Evolutionary conservation across 495 filamentous ascomycete genomes (phyloP).

Genomic region (Chaetomium fimeti): DNA sequence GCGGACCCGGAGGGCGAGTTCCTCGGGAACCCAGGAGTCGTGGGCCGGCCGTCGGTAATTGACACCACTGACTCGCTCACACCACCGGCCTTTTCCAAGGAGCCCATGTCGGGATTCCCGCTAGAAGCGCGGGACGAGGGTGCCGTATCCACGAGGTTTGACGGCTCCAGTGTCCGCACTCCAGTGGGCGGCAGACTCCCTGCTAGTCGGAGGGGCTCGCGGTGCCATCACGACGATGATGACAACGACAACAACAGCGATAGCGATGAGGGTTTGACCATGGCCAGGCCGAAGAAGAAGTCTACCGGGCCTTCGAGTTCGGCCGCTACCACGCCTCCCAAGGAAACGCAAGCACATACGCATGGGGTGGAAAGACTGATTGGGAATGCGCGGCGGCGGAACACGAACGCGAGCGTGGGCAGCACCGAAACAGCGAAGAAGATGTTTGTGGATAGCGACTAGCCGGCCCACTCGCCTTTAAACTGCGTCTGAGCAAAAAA

Average conservation of each 20-base stretch:
- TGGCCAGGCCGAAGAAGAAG: constrained; percentile 46
- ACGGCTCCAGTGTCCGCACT: constrained; percentile 4
- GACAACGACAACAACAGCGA: constrained; percentile 56
- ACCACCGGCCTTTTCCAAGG: constrained; percentile 50
- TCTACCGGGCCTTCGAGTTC: background rate
- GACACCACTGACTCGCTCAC: constrained; percentile 55
- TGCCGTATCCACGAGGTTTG: constrained; percentile 29
- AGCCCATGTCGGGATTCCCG: constrained; percentile 44
- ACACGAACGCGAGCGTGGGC: constrained; percentile 52
- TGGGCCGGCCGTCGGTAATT: constrained; percentile 41
- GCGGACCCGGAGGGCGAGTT: constrained; percentile 57
- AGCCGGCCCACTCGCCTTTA: background rate
- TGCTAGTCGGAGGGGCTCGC: constrained; percentile 6
- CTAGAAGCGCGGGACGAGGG: constrained; percentile 38
- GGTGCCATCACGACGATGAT: constrained; percentile 33
- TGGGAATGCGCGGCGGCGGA: constrained; percentile 42
- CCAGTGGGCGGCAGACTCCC: background rate
- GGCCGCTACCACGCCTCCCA: background rate
- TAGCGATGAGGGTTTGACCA: constrained; percentile 54
- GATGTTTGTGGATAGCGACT: constrained; percentile 42
- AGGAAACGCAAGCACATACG: constrained; percentile 23
- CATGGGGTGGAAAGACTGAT: constrained; percentile 29
- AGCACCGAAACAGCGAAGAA: constrained; percentile 60
- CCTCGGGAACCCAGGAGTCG: constrained; percentile 48
- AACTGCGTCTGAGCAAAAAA: background rate